phyloP scores from a whole-genome alignment of 139 green algal species.

The Volvox africanus region DNA sequence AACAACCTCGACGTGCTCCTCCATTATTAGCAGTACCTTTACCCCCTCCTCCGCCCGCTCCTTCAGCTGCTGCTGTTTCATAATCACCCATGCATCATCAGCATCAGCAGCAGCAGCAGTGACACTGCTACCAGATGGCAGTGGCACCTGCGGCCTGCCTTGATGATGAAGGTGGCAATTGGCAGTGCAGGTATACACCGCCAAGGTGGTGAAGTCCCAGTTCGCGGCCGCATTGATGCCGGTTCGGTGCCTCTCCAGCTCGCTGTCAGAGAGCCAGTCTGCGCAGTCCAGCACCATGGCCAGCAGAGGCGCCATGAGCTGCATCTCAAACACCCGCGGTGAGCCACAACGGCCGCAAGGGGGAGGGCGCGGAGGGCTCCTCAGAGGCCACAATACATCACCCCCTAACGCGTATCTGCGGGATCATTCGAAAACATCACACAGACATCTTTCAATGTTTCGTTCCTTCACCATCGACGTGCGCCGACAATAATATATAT shows the following conservation, averaged over 20 bases:
- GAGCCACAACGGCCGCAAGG: slow-evolving; percentile 62
- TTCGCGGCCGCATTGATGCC: slow-evolving; percentile 57
- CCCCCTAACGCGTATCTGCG: slow-evolving; percentile 63
- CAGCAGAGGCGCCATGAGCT: slow-evolving; percentile 78
- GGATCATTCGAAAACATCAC: no score
- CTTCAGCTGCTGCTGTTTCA: no score
- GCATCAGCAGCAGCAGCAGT: neutral
- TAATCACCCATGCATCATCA: no score
- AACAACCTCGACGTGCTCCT: slow-evolving; percentile 63
- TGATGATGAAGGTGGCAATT: neutral
- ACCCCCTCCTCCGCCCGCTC: no score
- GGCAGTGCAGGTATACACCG: slow-evolving; percentile 66
- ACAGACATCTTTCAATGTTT: no score
- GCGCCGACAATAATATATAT: no score
- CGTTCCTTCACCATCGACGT: no score
- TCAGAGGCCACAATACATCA: slow-evolving; percentile 60
- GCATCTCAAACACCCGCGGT: slow-evolving; percentile 69
- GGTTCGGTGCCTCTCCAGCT: neutral
- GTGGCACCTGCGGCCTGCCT: neutral
- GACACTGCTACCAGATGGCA: neutral
- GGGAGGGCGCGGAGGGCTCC: neutral
- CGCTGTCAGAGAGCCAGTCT: slow-evolving; percentile 47
- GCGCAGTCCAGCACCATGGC: slow-evolving; percentile 71
- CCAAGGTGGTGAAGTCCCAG: slow-evolving; percentile 78
- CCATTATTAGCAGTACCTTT: neutral